phyloP scores from a whole-genome alignment of 495 filamentous ascomycete species.

The Aspergillus bertholletiae region DNA sequence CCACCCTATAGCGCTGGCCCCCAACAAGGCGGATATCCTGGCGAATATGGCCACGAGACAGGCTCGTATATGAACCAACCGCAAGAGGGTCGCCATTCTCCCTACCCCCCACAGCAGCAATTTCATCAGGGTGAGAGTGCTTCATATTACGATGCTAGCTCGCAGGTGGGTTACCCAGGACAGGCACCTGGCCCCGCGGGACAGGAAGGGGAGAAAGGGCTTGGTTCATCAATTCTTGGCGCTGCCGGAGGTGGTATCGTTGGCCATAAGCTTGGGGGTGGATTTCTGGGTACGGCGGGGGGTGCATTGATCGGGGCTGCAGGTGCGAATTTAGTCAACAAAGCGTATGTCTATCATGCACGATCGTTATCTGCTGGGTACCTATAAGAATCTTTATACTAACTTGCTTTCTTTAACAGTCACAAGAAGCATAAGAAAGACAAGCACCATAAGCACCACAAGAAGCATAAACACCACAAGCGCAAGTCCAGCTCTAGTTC shows the following conservation, averaged over 20 bases:
- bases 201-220: slow-evolving; percentile 36
- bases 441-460: slow-evolving; percentile 27
- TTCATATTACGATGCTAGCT: slow-evolving; percentile 18
- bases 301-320: slow-evolving; percentile 45
- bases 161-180: slow-evolving; percentile 14
- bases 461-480: slow-evolving; percentile 25
- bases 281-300: slow-evolving; percentile 35
- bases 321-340: slow-evolving; percentile 35
- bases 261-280: slow-evolving; percentile 42
- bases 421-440: slow-evolving; percentile 32
- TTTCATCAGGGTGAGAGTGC: slow-evolving; percentile 24
- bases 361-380: background rate
- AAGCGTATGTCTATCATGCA: slow-evolving; percentile 27
- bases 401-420: slow-evolving; percentile 9
- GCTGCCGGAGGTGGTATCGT: slow-evolving; percentile 40
- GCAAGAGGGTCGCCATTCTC: slow-evolving; percentile 26
- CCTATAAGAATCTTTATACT: slow-evolving; percentile 3
- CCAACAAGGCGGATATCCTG: slow-evolving; percentile 19
- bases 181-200: slow-evolving; percentile 14
- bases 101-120: slow-evolving; percentile 29
- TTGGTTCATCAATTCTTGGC: slow-evolving; percentile 41
- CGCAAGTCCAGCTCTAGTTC: slow-evolving; percentile 26
- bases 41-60: slow-evolving; percentile 11
- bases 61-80: slow-evolving; percentile 16
- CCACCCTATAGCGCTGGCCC: slow-evolving; percentile 16